Evolutionary conservation across 306 rosid genomes (phyloP).

Genomic region (Dalbergia oliveri): DNA sequence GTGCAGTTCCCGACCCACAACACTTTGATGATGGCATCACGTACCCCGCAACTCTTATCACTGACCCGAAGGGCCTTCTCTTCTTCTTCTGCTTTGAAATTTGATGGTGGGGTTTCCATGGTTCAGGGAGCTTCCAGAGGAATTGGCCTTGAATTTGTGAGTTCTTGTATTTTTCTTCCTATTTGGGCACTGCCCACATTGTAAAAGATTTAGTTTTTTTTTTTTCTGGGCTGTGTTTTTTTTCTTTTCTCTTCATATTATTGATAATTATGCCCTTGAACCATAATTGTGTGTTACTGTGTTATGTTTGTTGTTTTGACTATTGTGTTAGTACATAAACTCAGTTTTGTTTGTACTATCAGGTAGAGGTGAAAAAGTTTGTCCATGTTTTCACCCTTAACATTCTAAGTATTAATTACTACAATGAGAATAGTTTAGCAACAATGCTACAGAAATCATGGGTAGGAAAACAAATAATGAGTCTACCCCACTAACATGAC

Average conservation of each 20-base stretch:
- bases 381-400: background rate
- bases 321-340: background rate
- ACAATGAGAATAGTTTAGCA: background rate
- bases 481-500: too few species aligned
- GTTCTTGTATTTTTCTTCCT: slow-evolving; percentile 13
- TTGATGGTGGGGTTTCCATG: slow-evolving; percentile 55
- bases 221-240: background rate
- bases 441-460: background rate
- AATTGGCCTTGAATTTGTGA: slow-evolving; percentile 67
- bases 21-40: slow-evolving; percentile 53
- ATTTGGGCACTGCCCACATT: slow-evolving; percentile 16
- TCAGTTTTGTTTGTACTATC: background rate
- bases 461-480: too few species aligned
- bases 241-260: background rate
- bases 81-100: slow-evolving; percentile 36
- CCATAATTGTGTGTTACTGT: background rate
- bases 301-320: background rate
- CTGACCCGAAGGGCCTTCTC: slow-evolving; percentile 47
- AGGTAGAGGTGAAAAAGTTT: background rate
- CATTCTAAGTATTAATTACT: background rate
- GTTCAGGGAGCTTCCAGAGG: slow-evolving; percentile 76
- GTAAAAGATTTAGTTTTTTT: slow-evolving; percentile 5
- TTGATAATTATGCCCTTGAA: background rate
- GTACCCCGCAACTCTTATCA: slow-evolving; percentile 37
- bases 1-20: slow-evolving; percentile 12